These are phyloP conservation scores for Coemansia guatemalensis DNA, from an alignment of 192 early-diverging fungal species.

Conservation along the genomic window DNA sequence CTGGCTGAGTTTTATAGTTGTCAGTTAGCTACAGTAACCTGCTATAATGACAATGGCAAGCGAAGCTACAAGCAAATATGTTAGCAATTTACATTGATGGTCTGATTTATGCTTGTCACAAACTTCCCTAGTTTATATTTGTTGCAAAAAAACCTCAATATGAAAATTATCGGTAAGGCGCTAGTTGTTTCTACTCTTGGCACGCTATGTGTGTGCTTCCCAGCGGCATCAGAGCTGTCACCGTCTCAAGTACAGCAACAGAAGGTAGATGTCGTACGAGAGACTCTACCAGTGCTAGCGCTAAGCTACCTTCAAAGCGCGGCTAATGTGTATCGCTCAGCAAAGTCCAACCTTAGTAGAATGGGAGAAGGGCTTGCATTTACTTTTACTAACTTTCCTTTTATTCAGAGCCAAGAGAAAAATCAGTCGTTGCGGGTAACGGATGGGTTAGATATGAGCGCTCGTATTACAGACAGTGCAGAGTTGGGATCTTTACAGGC, in stretches of 20 bases:
- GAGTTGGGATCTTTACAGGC: conserved; percentile 1
- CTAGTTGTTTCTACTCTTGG: no score
- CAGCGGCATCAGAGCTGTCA: not conserved
- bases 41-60: not conserved
- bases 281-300: conserved; percentile 10
- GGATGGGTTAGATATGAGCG: conserved; percentile 1
- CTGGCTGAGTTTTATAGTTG: not conserved
- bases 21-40: not conserved
- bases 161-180: no score
- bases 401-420: not conserved
- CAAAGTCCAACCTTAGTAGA: not conserved
- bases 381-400: conserved; percentile 19
- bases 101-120: no score
- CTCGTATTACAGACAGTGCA: not conserved
- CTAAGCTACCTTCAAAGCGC: conserved; percentile 18
- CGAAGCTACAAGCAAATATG: no score
- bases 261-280: not conserved
- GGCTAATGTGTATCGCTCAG: conserved; percentile 2
- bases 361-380: conserved; percentile 15
- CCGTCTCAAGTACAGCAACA: not conserved
- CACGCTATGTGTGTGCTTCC: not conserved
- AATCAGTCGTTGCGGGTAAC: no score
- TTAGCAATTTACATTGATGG: no score
- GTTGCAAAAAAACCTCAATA: no score
- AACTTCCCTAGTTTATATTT: no score